Base-by-base conservation (phyloP, 495 filamentous ascomycete species). In the Penicillium nucicola region DNA sequence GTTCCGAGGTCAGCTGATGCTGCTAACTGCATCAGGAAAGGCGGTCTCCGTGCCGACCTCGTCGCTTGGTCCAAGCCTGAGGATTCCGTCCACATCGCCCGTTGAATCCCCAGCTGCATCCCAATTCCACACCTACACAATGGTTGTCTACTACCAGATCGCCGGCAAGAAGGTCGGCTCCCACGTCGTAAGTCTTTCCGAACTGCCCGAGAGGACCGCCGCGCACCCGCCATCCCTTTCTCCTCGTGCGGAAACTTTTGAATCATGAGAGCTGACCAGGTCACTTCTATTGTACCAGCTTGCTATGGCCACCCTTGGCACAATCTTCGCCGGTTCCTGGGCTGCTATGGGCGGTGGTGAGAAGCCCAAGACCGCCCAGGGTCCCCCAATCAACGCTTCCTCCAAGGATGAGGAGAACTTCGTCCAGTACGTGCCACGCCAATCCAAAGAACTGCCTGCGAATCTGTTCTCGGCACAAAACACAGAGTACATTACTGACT, bases 331-430 rank as follows among this genome's bases (percentile, higher is more conserved):
- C 59, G 78, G 79, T 50, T 62, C 67, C 52, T 83, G 69, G 42
- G 56, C 79, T 45, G 70, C 79, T 25, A 63, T 77, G 57, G 64
- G 84, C 48, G 87, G 89, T 57, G 73, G 79, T 60, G 81, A 81
- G 70, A 83, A 84, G 72, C 71, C 84, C 69, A 57, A 79, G 63
- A 80, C 74, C 60, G 64, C 67, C 45, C 64, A 68, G 56, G 69
- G 81, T 50, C 92, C 92, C 48, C 88, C 90, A 22, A 89, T 96
- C 78, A 86, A 92, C 70, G 91, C 92, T 37, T 75, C 77, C 50
- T 92, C 84, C 75, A 86, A 89, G 66, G 92, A 97, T 66, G 92
- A 98, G 81, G 91, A 95, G 77, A 84, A 85, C 60, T 98, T 97
- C 76, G 93, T 98, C 79, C 89, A 95, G 92, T 97, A 83, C 68